phyloP scores from a whole-genome alignment of 805 yeast species.

The Pichia membranifaciens region DNA sequence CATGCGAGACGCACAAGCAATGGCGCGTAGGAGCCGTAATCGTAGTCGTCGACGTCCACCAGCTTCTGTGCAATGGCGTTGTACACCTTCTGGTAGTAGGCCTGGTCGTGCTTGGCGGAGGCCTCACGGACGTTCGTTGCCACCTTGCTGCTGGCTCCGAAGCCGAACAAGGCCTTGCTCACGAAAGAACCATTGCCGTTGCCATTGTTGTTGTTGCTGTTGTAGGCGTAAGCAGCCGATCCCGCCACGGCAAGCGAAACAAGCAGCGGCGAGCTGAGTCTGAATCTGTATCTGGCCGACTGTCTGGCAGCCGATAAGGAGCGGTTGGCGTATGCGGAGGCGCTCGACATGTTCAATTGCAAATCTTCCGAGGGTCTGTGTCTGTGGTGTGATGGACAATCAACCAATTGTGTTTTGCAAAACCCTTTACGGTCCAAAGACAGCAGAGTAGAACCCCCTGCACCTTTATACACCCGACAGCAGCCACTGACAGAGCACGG shows the following conservation, averaged over 20 bases:
- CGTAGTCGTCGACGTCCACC: slow-evolving; percentile 49
- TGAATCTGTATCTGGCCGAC: background rate
- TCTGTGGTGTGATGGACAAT: too few relatives aligned
- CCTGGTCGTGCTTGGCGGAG: slow-evolving; percentile 28
- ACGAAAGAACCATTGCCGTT: slow-evolving; percentile 17
- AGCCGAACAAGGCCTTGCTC: slow-evolving; percentile 23
- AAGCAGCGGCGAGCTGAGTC: background rate
- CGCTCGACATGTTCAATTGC: background rate
- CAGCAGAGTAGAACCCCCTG: background rate
- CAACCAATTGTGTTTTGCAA: too few relatives aligned
- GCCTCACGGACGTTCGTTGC: slow-evolving; percentile 31
- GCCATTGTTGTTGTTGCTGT: slow-evolving; percentile 12
- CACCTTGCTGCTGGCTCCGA: slow-evolving; percentile 16
- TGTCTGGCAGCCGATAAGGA: background rate
- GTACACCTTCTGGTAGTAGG: slow-evolving; percentile 62
- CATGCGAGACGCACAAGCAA: slow-evolving; percentile 42
- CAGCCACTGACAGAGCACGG: background rate
- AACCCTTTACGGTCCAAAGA: too few relatives aligned
- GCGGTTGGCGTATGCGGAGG: slow-evolving; percentile 4
- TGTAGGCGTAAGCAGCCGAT: slow-evolving; percentile 25
- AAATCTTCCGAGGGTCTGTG: too few relatives aligned
- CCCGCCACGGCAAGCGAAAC: slow-evolving; percentile 20
- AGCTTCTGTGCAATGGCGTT: slow-evolving; percentile 65
- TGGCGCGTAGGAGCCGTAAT: slow-evolving; percentile 56
- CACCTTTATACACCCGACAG: too few relatives aligned